phyloP scores from a whole-genome alignment of 306 rosid genomes.

The Begonia fuchsioides region DNA sequence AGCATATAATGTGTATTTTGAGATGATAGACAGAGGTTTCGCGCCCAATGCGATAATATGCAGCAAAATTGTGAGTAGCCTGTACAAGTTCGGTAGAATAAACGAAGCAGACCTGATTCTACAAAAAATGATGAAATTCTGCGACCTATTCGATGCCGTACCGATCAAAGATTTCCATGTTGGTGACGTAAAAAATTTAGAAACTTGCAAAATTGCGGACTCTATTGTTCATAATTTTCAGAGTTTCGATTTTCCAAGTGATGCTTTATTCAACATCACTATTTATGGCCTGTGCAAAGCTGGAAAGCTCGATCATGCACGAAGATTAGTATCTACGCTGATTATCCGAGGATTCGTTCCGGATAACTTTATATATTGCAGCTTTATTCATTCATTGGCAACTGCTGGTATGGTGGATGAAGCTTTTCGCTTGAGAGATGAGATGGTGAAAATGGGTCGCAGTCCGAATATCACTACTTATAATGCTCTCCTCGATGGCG shows the following conservation, averaged over 20 bases:
- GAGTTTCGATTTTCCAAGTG: constrained; percentile 32
- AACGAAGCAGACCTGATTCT: constrained; percentile 58
- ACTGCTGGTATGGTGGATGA: constrained; percentile 46
- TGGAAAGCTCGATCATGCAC: constrained; percentile 50
- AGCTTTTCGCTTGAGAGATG: constrained; percentile 67
- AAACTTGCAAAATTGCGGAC: constrained; percentile 42
- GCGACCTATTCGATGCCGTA: constrained; percentile 20
- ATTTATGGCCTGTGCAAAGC: constrained; percentile 67
- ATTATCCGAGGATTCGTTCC: constrained; percentile 48
- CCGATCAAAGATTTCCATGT: constrained; percentile 16
- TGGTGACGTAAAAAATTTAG: constrained; percentile 11
- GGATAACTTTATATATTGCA: constrained; percentile 64
- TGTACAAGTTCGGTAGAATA: constrained; percentile 42
- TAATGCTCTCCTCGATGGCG: constrained; percentile 61
- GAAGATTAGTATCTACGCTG: constrained; percentile 38
- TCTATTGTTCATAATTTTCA: constrained; percentile 29
- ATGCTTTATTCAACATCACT: constrained; percentile 47
- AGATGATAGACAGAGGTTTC: constrained; percentile 57
- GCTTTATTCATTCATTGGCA: constrained; percentile 60
- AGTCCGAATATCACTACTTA: constrained; percentile 55
- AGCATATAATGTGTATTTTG: constrained; percentile 49
- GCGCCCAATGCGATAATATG: constrained; percentile 39
- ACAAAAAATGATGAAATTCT: constrained; percentile 47
- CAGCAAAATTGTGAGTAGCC: constrained; percentile 62
- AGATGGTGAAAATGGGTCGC: constrained; percentile 49